Percentiles rank a stretch among this genome's conserved stretches.
These are phyloP conservation scores for Ceratorhiza oryzae-sativae DNA, from an alignment of 1,284 basidiomycete genomes.

Conservation along the genomic window DNA sequence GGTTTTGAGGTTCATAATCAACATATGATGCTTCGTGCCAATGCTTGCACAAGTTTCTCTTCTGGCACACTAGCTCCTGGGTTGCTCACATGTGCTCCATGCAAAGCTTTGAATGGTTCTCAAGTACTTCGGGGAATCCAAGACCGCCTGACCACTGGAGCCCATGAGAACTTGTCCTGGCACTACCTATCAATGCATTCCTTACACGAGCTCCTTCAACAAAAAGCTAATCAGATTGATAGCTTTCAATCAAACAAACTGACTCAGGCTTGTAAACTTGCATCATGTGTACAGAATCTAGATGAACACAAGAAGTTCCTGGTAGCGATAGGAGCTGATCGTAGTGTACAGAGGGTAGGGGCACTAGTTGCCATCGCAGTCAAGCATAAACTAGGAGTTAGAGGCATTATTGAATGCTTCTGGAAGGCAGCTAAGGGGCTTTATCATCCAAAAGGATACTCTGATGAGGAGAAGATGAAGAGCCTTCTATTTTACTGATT, in stretches of 20 bases:
- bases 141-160: background rate
- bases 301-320: conserved; percentile 3
- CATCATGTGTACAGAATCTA: background rate
- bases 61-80: background rate
- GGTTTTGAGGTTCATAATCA: background rate
- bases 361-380: background rate
- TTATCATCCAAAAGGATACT: background rate
- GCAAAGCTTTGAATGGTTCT: background rate
- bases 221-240: background rate
- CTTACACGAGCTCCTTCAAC: background rate
- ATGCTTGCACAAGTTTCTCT: background rate
- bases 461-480: background rate
- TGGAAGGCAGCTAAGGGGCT: background rate
- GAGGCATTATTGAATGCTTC: background rate
- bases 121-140: background rate
- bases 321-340: background rate
- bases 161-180: background rate
- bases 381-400: background rate
- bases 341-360: background rate
- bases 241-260: background rate
- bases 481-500: background rate
- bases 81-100: background rate
- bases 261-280: background rate
- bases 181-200: background rate
- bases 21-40: background rate